Evolutionary conservation across 2,329 filamentous ascomycete species (phyloP).

Genomic region (Pezicula carpinea): DNA sequence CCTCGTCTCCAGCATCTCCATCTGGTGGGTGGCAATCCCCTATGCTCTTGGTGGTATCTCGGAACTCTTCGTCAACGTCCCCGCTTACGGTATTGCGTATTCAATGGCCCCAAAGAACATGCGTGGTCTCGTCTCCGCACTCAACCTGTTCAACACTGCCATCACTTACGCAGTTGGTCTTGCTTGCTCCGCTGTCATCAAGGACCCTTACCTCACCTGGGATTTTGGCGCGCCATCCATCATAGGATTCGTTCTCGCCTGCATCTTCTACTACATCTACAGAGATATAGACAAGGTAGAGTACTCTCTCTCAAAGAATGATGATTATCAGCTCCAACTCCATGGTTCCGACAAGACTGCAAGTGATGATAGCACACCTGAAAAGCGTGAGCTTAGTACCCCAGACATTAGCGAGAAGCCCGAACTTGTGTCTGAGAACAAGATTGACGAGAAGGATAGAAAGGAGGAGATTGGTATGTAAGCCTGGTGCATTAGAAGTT

Average conservation of each 20-base stretch:
- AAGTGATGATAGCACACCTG: too few species aligned
- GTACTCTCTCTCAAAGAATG: slow-evolving; percentile 33
- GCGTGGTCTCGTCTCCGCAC: slow-evolving; percentile 42
- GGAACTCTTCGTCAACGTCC: slow-evolving; percentile 44
- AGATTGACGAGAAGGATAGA: too few species aligned
- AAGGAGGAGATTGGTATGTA: too few species aligned
- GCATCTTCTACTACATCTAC: slow-evolving; percentile 41
- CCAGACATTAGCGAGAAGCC: too few species aligned
- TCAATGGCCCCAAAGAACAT: slow-evolving; percentile 43
- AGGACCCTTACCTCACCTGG: slow-evolving; percentile 43
- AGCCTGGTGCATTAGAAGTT: too few species aligned
- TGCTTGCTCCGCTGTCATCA: slow-evolving; percentile 38
- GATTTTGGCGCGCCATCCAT: slow-evolving; percentile 43
- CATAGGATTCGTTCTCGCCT: slow-evolving; percentile 36
- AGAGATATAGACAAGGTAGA: slow-evolving; percentile 40
- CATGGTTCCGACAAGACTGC: too few species aligned
- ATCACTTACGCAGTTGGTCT: slow-evolving; percentile 40
- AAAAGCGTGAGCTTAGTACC: too few species aligned
- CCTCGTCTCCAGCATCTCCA: slow-evolving; percentile 34
- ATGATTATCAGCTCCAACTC: background rate
- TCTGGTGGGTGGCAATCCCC: slow-evolving; percentile 51
- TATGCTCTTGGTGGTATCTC: slow-evolving; percentile 46
- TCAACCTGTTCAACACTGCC: slow-evolving; percentile 42
- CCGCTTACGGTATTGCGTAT: slow-evolving; percentile 45
- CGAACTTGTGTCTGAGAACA: too few species aligned